phyloP scores from a whole-genome alignment of 108 stramenopile species.

The Stephanodiscus triporus region DNA sequence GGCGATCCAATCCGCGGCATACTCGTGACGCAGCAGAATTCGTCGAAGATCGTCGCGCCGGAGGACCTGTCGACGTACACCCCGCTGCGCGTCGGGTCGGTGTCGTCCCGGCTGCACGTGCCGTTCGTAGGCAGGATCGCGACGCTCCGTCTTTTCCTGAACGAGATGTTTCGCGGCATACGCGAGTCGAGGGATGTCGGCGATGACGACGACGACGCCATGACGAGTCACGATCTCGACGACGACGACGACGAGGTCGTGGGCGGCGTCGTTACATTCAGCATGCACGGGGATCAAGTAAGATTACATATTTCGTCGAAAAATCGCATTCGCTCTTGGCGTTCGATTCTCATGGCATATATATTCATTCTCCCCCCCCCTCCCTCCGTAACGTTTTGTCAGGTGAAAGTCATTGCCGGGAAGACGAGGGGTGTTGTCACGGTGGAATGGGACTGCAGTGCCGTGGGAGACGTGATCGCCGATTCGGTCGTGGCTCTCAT shows the following conservation, averaged over 20 bases:
- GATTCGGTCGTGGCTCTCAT: constrained; percentile 91
- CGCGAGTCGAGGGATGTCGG: constrained; percentile 42
- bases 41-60: constrained; percentile 79
- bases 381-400: background rate
- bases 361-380: background rate
- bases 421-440: constrained; percentile 68
- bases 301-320: background rate
- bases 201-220: background rate
- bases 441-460: constrained; percentile 90
- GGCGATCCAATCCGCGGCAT: constrained; percentile 81
- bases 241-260: constrained; percentile 34
- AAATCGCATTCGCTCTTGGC: background rate
- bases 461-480: constrained; percentile 91
- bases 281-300: constrained; percentile 68
- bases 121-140: constrained; percentile 80
- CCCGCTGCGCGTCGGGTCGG: constrained; percentile 84
- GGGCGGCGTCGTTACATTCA: constrained; percentile 50
- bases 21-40: constrained; percentile 87
- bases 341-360: background rate
- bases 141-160: constrained; percentile 75
- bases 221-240: background rate
- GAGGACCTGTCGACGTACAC: constrained; percentile 90
- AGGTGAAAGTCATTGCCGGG: constrained; percentile 66
- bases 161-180: constrained; percentile 83
- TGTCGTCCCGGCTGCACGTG: constrained; percentile 85